phyloP scores from a whole-genome alignment of 2,329 filamentous ascomycete species.

The Fusarium napiforme region DNA sequence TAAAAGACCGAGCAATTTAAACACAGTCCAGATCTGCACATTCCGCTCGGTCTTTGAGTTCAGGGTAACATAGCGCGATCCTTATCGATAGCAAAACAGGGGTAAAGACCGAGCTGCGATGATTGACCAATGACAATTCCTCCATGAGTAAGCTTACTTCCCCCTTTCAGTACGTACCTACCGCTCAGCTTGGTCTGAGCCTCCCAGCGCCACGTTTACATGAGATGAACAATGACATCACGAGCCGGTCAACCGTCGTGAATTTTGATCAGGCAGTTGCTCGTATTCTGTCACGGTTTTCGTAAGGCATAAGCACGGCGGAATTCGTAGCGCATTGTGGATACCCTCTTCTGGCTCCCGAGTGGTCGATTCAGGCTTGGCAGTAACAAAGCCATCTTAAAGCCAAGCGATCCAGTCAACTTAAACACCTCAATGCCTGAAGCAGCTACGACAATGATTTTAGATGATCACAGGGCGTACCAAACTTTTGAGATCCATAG shows the following conservation, averaged over 20 bases:
- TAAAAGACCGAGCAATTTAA: fast-evolving
- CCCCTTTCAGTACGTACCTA: fast-evolving
- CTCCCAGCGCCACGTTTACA: neutral
- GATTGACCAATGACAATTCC: fast-evolving
- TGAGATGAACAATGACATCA: neutral
- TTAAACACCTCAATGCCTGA: neutral
- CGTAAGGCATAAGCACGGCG: neutral
- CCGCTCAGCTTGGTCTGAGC: neutral
- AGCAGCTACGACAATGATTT: fast-evolving
- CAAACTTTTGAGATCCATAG: fast-evolving
- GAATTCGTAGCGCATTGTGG: neutral
- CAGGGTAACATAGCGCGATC: neutral
- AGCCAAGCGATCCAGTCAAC: neutral
- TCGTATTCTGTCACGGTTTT: neutral
- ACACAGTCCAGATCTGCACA: fast-evolving
- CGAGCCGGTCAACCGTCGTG: neutral
- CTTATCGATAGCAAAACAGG: neutral
- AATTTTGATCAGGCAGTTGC: neutral
- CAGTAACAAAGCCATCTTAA: neutral
- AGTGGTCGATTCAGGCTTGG: fast-evolving
- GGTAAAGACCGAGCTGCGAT: fast-evolving
- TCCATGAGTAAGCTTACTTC: neutral
- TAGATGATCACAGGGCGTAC: fast-evolving
- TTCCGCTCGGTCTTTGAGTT: neutral
- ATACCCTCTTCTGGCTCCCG: fast-evolving